Percentiles rank a stretch among this genome's conserved stretches.
Evolutionary conservation across 305 asterid genomes (phyloP).

Genomic region (Fraxinus albicans): DNA sequence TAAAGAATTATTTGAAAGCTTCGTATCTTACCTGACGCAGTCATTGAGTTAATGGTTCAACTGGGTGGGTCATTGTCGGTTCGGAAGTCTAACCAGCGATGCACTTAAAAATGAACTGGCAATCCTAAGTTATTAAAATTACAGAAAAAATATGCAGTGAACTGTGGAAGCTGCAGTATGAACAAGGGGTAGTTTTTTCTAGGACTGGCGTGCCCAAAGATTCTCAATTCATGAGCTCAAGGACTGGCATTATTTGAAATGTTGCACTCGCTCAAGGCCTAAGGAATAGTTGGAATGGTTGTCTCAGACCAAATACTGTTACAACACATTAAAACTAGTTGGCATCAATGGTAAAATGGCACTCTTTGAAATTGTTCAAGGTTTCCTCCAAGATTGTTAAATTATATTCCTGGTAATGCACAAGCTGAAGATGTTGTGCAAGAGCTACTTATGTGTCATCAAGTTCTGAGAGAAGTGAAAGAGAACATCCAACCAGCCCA

Average conservation of each 20-base stretch:
- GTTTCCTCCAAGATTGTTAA: not conserved
- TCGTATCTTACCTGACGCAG: not conserved
- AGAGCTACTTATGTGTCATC: not conserved
- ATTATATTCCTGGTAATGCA: not conserved
- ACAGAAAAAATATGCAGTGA: not conserved
- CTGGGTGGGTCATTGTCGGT: not conserved
- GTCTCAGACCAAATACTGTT: not conserved
- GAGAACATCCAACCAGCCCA: not conserved
- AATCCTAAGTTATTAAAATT: not conserved
- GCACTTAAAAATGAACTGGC: not conserved
- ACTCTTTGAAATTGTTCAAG: not conserved
- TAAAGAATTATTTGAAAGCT: not conserved
- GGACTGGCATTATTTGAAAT: not conserved
- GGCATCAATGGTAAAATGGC: not conserved
- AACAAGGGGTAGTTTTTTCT: not conserved
- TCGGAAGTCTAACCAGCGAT: not conserved
- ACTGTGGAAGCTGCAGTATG: not conserved
- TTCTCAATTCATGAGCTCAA: not conserved
- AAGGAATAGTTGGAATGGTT: not conserved
- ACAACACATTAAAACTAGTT: not conserved
- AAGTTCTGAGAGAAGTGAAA: not conserved
- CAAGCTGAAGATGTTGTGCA: not conserved
- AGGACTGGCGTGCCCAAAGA: not conserved
- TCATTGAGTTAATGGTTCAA: not conserved
- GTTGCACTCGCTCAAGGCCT: not conserved